These are phyloP conservation scores for Eucalyptus pauciflora DNA, from an alignment of 345 rosid genomes.

Conservation along the genomic window DNA sequence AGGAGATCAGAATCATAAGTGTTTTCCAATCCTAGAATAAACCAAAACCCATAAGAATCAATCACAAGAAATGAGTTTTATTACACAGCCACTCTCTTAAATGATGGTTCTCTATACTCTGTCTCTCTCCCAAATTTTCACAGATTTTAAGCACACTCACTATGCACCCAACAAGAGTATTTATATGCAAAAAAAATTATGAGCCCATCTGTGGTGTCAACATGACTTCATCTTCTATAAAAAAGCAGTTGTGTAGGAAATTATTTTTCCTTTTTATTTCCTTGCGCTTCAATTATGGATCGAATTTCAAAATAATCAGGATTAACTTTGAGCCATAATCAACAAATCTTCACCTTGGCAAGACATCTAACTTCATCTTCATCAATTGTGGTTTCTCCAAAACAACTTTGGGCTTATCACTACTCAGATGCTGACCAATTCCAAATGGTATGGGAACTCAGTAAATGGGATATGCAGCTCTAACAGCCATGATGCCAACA, in stretches of 20 bases:
- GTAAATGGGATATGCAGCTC: not conserved
- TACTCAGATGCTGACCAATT: not conserved
- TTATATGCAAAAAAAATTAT: not conserved
- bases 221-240: not conserved
- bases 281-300: not conserved
- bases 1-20: not conserved
- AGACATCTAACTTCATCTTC: not conserved
- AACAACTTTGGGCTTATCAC: not conserved
- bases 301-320: not conserved
- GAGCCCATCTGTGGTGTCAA: not conserved
- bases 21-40: not conserved
- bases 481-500: too few relatives aligned
- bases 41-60: not conserved
- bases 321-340: not conserved
- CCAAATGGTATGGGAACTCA: not conserved
- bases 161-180: not conserved
- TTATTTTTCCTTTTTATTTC: not conserved
- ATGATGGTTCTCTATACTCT: not conserved
- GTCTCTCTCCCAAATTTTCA: not conserved
- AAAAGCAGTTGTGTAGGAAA: too few relatives aligned
- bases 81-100: accelerated
- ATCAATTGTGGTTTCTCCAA: not conserved
- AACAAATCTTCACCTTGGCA: not conserved
- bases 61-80: not conserved
- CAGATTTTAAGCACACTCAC: not conserved